Evolutionary conservation across 2,329 filamentous ascomycete species (phyloP), one percentile per base, ranked within the genome.

Genomic region (Talaromyces sp.): DNA sequence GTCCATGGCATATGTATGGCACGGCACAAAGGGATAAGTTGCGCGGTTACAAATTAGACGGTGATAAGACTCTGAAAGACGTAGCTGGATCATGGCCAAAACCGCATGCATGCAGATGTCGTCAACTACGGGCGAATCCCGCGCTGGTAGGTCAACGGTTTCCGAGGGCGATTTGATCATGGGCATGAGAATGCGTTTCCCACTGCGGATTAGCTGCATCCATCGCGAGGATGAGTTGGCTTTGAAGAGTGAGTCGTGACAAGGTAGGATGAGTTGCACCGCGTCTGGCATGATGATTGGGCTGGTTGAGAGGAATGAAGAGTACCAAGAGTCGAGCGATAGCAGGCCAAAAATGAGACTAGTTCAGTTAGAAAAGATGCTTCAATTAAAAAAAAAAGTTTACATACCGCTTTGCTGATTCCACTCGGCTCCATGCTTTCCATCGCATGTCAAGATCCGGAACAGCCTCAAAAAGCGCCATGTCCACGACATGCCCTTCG

Each of bases 351-450:
- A 73, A n/a, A 81, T 80, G n/a, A 80, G 72, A 34, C 73, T 74
- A 30, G 14, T 47, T 4, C 8, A 47, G 16, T 47, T 47, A 47
- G 18, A 47, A 33, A 34, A 16, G 31, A 27, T 47, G 2, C 4
- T 12, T 12, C 23, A 23, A 1, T 23, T 23, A 23, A 23, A 23
- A 23, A 23, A 23, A 14, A 4, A n/a, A 28, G 16, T 33, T 3
- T n/a, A 36, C 66, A 53, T 64, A 73, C 73, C 81, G 75, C 67
- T 83, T 83, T 0, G 75, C 75, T 54, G 80, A 82, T 68, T 84
- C 82, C 7, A 83, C 75, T 56, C 80, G 79, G 63, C 78, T 76
- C 82, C 82, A 84, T 2, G 79, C 78, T 65, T 79, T 82, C 82
- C 82, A 84, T 65, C 76, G 72, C 28, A 74, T 69, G 56, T 82